phyloP scores from a whole-genome alignment of 78 protist species.

The Dictyostelium brefeldianum region DNA sequence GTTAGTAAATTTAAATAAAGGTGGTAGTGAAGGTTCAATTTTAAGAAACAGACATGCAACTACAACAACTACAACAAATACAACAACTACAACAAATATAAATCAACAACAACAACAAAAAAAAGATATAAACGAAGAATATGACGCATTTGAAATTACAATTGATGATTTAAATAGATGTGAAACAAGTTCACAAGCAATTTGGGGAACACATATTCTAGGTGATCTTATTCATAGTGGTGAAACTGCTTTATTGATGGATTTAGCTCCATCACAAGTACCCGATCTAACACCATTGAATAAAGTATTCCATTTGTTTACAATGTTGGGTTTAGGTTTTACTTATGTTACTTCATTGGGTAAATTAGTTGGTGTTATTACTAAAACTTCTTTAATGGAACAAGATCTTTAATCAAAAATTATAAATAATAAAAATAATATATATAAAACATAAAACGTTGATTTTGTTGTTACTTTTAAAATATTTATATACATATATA shows the following conservation, averaged over 20 bases:
- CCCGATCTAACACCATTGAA: constrained; percentile 77
- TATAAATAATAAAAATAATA: not conserved
- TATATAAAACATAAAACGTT: too few species aligned
- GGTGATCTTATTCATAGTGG: constrained; percentile 75
- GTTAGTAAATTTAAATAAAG: not conserved
- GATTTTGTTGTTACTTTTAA: too few species aligned
- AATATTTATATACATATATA: too few species aligned
- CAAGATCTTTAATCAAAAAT: constrained; percentile 40
- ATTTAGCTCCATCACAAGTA: constrained; percentile 72
- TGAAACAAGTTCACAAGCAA: not conserved
- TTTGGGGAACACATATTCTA: constrained; percentile 50
- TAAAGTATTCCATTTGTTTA: constrained; percentile 79
- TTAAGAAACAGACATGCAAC: constrained; percentile 19
- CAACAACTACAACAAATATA: not conserved
- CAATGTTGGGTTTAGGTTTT: constrained; percentile 73
- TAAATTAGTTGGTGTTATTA: constrained; percentile 75
- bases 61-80: not conserved
- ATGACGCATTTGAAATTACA: constrained; percentile 15
- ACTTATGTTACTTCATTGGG: constrained; percentile 74
- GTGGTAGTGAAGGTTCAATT: not conserved
- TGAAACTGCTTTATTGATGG: constrained; percentile 68
- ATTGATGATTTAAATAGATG: not conserved
- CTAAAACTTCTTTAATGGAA: constrained; percentile 61
- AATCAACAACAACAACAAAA: not conserved
- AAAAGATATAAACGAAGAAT: not conserved